phyloP scores from a whole-genome alignment of 2,329 filamentous ascomycete genomes.

The Neonectria ditissima region DNA sequence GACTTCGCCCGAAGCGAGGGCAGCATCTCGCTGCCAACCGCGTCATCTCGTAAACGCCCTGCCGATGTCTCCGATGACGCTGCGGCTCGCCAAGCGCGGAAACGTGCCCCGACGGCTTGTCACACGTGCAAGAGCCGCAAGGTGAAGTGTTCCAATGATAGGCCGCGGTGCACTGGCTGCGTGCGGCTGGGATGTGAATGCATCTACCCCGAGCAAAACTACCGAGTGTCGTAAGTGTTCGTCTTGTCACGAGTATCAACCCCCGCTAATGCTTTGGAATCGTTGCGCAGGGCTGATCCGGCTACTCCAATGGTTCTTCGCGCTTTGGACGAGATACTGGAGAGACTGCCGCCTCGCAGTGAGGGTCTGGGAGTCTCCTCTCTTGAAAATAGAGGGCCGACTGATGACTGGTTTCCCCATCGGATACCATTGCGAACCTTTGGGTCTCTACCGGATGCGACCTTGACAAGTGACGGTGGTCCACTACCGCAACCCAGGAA shows the following conservation, averaged over 20 bases:
- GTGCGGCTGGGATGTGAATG: conserved; percentile 17
- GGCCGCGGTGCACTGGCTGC: conserved; percentile 13
- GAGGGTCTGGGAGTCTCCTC: neutral
- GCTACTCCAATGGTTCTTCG: conserved; percentile 7
- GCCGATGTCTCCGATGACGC: conserved; percentile 7
- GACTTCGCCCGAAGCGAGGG: neutral
- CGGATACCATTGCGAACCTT: neutral
- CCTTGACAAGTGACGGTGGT: neutral
- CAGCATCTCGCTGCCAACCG: neutral
- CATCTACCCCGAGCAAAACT: conserved; percentile 16
- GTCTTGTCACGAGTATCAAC: neutral
- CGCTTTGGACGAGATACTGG: conserved; percentile 14
- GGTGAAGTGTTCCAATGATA: conserved; percentile 22
- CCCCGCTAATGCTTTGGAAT: neutral
- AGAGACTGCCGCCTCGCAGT: conserved; percentile 8
- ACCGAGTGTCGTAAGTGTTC: neutral
- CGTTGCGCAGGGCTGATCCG: neutral
- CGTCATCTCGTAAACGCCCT: conserved; percentile 17
- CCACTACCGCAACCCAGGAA: neutral
- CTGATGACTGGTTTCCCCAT: neutral
- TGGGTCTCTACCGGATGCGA: neutral
- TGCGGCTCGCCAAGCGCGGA: neutral
- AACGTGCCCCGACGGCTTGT: conserved; percentile 18
- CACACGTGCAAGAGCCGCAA: conserved; percentile 24
- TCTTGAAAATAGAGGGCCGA: neutral